phyloP scores from a whole-genome alignment of 768 basidiomycete genomes.

The Mycena haematopus region DNA sequence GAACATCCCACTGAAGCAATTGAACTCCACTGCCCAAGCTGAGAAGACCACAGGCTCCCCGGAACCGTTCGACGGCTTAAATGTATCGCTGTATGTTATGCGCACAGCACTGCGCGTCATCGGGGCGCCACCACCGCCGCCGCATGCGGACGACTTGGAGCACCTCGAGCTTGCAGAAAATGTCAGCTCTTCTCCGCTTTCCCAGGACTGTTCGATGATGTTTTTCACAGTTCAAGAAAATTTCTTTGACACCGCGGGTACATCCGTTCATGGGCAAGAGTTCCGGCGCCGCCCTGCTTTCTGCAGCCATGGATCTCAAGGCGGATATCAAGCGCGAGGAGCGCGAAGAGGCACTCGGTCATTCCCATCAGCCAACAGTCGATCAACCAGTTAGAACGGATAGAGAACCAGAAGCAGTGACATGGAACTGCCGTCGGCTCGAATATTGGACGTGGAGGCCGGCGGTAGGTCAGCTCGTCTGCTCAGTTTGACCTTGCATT shows the following conservation, averaged over 20 bases:
- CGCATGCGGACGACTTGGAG: constrained; percentile 14
- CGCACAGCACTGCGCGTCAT: constrained; percentile 9
- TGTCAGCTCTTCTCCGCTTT: not conserved
- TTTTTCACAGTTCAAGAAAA: not conserved
- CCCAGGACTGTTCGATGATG: not conserved
- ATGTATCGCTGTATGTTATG: constrained; percentile 2
- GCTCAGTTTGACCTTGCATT: no score
- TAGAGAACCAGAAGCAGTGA: not conserved
- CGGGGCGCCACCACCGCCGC: constrained; percentile 3
- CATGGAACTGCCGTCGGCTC: constrained; percentile 8
- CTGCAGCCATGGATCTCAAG: constrained; percentile 8
- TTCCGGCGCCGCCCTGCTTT: constrained; percentile 3
- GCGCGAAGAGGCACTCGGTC: not conserved
- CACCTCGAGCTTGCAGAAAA: constrained; percentile 9
- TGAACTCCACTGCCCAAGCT: not conserved
- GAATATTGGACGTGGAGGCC: constrained; percentile 11
- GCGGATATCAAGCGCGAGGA: not conserved
- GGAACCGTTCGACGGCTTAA: not conserved
- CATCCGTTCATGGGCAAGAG: constrained; percentile 12
- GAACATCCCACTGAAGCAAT: not conserved
- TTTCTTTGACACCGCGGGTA: not conserved
- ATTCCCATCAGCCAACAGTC: no score
- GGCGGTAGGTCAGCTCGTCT: not conserved
- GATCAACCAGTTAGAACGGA: not conserved
- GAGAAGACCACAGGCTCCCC: not conserved